Evolutionary conservation across 2,329 filamentous ascomycete genomes (phyloP).

Genomic region (Aspergillus niger): DNA sequence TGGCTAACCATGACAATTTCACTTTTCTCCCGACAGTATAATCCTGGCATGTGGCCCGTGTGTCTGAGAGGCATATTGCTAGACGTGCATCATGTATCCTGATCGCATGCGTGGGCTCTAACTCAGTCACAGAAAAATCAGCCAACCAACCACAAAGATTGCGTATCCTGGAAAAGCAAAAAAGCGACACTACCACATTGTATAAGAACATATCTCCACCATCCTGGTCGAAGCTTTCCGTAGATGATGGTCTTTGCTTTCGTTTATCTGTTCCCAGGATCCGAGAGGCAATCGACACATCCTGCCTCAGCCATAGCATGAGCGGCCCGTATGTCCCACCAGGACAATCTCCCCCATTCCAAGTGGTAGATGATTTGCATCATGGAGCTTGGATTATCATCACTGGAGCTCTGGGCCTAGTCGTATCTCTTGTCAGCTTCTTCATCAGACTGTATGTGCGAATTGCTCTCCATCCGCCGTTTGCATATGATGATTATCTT

Average conservation of each 20-base stretch:
- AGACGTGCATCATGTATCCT: not conserved
- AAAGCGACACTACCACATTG: not conserved
- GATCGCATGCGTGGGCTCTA: not conserved
- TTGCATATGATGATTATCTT: slow-evolving; percentile 38
- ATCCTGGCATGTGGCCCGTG: not conserved
- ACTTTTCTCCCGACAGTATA: not conserved
- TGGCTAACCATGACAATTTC: not conserved
- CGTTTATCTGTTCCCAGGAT: not conserved
- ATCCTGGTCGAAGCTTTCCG: not conserved
- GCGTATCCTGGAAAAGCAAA: not conserved
- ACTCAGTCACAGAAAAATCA: not conserved
- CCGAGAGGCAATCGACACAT: not conserved
- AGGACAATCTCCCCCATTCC: slow-evolving; percentile 39
- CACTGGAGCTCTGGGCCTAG: slow-evolving; percentile 40
- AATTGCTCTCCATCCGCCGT: slow-evolving; percentile 33
- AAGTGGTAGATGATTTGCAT: slow-evolving; percentile 43
- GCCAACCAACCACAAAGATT: not conserved
- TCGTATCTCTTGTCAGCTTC: slow-evolving; percentile 38
- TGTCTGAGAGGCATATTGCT: not conserved
- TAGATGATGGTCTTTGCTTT: slow-evolving; percentile 5
- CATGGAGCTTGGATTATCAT: slow-evolving; percentile 45
- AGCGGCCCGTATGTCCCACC: slow-evolving; percentile 32
- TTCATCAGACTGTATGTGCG: slow-evolving; percentile 42
- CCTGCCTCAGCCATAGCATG: slow-evolving; percentile 20
- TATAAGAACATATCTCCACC: not conserved